Evolutionary conservation across 2,329 filamentous ascomycete species (phyloP), one percentile per base, ranked within the genome.

Genomic region (Scedosporium apiospermum): DNA sequence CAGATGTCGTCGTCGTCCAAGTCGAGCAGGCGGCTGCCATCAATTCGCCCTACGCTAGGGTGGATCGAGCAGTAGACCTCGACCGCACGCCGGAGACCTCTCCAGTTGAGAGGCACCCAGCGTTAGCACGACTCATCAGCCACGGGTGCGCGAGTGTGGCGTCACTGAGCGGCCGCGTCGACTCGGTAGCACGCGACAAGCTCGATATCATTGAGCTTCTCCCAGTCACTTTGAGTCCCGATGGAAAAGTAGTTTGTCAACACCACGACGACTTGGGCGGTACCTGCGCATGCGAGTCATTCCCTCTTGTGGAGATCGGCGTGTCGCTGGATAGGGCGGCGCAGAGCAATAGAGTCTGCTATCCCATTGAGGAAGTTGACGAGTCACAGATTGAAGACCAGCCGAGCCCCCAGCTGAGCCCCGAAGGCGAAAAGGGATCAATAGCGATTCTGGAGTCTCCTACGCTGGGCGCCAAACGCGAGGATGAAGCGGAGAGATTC

Each of bases 291-390:
- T 61, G 60, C 49, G 46, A 61, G 42, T 30, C 46, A 6, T 61
- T 61, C 16, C 46, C 49, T 44, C 60, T 61, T 38, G 60, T 57
- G 49, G 30, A 57, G 27, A 42, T 57, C 18, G 27, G 34, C 46
- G n/a, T 42, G 38, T 41, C 49, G 23, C 27, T 57, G 46, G 18
- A 44, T 10, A 18, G 18, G 42, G 23, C 27, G 42, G 23, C 27
- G 27, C 46, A 14, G 34, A 57, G 30, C 49, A 57, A 57, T 57
- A 57, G 60, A 27, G 60, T 61, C 30, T 61, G 60, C 49, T 61
- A 61, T 30, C 60, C 60, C 3, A 61, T 61, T 41, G 46, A 26
- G 34, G 60, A 61, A 26, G 60, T 61, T 27, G 60, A 61, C 49
- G 60, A 61, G 49, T 42, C 46, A 41, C 60, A 23, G 46, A 26